Percentiles rank a stretch among this genome's conserved stretches.
These are phyloP conservation scores for Erodium moschatum DNA, from an alignment of 441 rosid species.

Conservation along the genomic window DNA sequence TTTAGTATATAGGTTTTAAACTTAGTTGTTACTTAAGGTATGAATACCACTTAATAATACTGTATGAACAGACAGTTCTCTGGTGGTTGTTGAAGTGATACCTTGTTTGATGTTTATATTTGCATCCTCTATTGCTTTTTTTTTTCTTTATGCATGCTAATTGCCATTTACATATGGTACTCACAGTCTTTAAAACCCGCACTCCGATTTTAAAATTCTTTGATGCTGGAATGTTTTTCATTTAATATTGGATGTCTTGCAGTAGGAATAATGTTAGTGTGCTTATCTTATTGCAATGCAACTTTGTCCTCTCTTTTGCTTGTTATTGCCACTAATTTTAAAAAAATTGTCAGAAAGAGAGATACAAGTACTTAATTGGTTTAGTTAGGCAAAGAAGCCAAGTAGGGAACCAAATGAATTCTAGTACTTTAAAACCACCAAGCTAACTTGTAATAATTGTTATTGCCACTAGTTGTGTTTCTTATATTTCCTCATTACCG, in stretches of 20 bases:
- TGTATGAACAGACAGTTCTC: neutral
- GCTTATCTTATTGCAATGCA: neutral
- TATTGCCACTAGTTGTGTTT: constrained; percentile 6
- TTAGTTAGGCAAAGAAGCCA: too few relatives aligned
- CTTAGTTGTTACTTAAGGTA: neutral
- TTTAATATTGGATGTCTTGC: neutral
- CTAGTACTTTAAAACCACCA: too few relatives aligned
- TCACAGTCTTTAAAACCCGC: neutral
- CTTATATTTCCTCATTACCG: constrained; percentile 13
- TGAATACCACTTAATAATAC: neutral
- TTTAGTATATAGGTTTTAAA: neutral
- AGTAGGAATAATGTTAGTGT: neutral
- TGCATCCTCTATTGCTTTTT: neutral
- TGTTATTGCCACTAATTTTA: constrained; percentile 9
- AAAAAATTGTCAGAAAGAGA: too few relatives aligned
- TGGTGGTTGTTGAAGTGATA: neutral
- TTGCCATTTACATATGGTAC: neutral
- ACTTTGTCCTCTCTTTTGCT: neutral
- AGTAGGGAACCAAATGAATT: too few relatives aligned
- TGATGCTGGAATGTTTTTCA: neutral
- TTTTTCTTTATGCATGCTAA: neutral
- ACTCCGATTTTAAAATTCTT: neutral
- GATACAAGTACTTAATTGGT: too few relatives aligned
- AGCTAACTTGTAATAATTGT: neutral
- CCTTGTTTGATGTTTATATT: constrained; percentile 1